Evolutionary conservation across 805 yeast species (phyloP), one percentile per base, ranked within the genome.

Genomic region (Torulaspora maleeae): DNA sequence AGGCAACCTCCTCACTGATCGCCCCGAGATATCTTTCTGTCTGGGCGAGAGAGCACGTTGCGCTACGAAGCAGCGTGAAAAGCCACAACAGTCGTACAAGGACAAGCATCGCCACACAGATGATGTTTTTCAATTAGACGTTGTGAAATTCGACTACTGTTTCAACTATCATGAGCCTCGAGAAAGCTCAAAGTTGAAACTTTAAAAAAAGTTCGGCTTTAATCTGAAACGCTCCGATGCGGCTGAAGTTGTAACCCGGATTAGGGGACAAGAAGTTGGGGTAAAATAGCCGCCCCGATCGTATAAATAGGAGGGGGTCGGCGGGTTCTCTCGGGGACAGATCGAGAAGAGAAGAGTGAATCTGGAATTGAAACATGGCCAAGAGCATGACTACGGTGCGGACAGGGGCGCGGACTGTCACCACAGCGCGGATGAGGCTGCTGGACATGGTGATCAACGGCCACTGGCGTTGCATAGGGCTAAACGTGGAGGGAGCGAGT

Each of bases 381-480:
- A 39, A 39, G 25, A 25, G 13, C 7, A 36, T 24, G 15, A 39
- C 43, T 9, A 39, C 43, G 27, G 43, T 39, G 30, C 36, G 43
- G 8, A 32, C 37, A 11, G 43, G 43, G 11, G 43, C 43, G 12
- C 43, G 43, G 16, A 39, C 37, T 11, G 43, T 39, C 7, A 39
- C 29, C n/a, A 39, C 43, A n/a, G 43, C 37, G 11, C 40, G 44
- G 7, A 32, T n/a, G 16, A 27, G 39, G 39, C 29, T 41, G 44
- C n/a, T 41, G 19, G 36, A 28, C 33, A 41, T 35, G 36, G 29
- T 36, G 9, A 24, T 35, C 24, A 41, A 29, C 19, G 44, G 39
- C 20, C 62, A 53, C 17, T 36, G 39, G 34, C 41, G 47, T 15
- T 56, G 61, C 40, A 46, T 60, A 25, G 64, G 63, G 9, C 36